These are phyloP conservation scores for Solanum pinnatisectum DNA, from an alignment of 257 asterid species.

Conservation along the genomic window DNA sequence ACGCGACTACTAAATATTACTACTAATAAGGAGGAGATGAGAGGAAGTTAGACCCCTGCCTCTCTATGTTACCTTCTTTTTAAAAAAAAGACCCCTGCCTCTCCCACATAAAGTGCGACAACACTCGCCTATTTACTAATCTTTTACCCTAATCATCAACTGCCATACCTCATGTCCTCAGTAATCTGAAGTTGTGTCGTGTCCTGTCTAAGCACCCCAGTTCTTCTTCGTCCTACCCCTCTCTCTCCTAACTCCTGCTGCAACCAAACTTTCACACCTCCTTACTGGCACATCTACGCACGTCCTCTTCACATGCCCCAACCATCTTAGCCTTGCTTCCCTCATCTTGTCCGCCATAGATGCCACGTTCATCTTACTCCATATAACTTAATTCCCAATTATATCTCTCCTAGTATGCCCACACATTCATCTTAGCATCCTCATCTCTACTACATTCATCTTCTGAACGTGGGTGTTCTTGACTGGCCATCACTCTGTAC, in stretches of 20 bases:
- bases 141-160: neutral
- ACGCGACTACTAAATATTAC: neutral
- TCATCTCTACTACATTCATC: neutral
- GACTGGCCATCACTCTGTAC: neutral
- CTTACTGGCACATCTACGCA: neutral
- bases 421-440: neutral
- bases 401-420: neutral
- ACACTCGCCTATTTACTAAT: neutral
- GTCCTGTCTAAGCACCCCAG: neutral
- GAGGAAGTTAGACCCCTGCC: neutral
- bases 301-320: neutral
- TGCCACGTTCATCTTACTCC: neutral
- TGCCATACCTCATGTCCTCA: neutral
- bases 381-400: neutral
- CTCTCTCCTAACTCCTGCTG: neutral
- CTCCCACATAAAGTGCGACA: neutral
- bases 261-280: neutral
- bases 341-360: neutral
- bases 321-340: neutral
- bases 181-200: neutral
- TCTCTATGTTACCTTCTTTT: neutral
- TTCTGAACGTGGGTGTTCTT: neutral
- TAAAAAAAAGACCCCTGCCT: neutral
- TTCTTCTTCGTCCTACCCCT: neutral
- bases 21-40: neutral